Base-by-base conservation (phyloP, 2,329 filamentous ascomycete species). In the Colletotrichum simmondsii region DNA sequence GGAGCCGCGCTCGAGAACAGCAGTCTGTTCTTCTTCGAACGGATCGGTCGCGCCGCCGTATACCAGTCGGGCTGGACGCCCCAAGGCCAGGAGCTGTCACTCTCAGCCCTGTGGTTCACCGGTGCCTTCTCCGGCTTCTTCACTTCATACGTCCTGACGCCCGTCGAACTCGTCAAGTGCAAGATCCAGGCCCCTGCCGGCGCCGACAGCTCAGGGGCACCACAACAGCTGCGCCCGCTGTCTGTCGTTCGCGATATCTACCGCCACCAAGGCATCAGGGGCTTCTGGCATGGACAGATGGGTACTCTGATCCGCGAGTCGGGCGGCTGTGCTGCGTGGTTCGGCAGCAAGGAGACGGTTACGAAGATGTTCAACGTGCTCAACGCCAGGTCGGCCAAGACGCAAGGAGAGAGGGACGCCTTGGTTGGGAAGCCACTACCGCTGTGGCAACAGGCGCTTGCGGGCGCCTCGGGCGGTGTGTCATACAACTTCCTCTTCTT, bases 401-500 rank as follows among this genome's bases (percentile, higher is more conserved):
- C 84, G 2, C 79, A 82, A 42, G 76, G 78, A 3, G 84, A 86
- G 79, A 84, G 79, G 68, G 82, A 84, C 74, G 79, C 77, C 2
- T 80, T 87, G 19, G 77, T 81, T 3, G 81, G 87, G 5, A 84
- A 88, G 60, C 86, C 91, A 1, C 85, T 98, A 11, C 93, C 94
- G 5, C 82, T 98, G 5, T 94, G 93, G 88, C 95, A 98, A 83
- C 95, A 97, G 81, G 94, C 97, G 79, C 81, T 94, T 24, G 94
- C 95, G 1, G 96, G 96, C 54, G 96, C 96, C 3, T 91, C 92
- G 8, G 97, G 96, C 4, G 97, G 97, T 65, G 94, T 98, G 85
- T 92, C 92, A 46, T 99, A 99, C 85, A 99, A 99, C 81, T 98
- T 98, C 80, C 85, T 97, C 26, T 98, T 98, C 87, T 99, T 97